Percentiles rank a stretch among this genome's conserved stretches.
phyloP scores from a whole-genome alignment of 108 stramenopile species.

The Mediolabrus comicus region DNA sequence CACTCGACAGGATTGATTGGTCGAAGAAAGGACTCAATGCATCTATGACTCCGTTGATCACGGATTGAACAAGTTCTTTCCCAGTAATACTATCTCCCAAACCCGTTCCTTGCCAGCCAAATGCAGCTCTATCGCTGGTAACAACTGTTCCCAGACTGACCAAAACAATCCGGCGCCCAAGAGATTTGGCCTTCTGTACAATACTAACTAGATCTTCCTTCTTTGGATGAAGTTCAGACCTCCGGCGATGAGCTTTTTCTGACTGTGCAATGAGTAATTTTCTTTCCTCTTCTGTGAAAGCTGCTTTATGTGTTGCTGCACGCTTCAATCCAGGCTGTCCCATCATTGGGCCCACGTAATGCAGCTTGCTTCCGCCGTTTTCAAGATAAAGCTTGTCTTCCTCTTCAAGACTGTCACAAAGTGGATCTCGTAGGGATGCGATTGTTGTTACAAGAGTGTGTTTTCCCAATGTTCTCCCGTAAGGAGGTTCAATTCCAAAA shows the following conservation, averaged over 20 bases:
- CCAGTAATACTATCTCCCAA: slow-evolving; percentile 17
- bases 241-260: neutral
- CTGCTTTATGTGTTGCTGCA: slow-evolving; percentile 20
- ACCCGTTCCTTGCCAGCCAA: slow-evolving; percentile 18
- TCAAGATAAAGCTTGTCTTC: slow-evolving; percentile 12
- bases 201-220: neutral
- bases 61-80: slow-evolving; percentile 23
- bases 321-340: neutral
- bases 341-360: neutral
- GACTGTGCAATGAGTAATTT: slow-evolving; percentile 5
- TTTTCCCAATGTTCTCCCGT: slow-evolving; percentile 5
- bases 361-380: slow-evolving; percentile 2
- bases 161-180: slow-evolving; percentile 1
- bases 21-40: neutral
- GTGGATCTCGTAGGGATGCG: slow-evolving; percentile 12
- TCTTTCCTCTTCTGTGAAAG: slow-evolving; percentile 13
- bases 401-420: slow-evolving; percentile 13
- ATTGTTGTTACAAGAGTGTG: slow-evolving; percentile 20
- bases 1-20: slow-evolving; percentile 1
- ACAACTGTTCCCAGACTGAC: slow-evolving; percentile 17
- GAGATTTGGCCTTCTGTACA: neutral
- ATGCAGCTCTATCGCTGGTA: slow-evolving; percentile 11
- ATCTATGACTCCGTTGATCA: slow-evolving; percentile 24
- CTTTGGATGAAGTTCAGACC: slow-evolving; percentile 3
- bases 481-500: slow-evolving; percentile 9